Conservation (phyloP, 1,284 basidiomycete genomes). For the Sphagnurus paluster region DNA sequence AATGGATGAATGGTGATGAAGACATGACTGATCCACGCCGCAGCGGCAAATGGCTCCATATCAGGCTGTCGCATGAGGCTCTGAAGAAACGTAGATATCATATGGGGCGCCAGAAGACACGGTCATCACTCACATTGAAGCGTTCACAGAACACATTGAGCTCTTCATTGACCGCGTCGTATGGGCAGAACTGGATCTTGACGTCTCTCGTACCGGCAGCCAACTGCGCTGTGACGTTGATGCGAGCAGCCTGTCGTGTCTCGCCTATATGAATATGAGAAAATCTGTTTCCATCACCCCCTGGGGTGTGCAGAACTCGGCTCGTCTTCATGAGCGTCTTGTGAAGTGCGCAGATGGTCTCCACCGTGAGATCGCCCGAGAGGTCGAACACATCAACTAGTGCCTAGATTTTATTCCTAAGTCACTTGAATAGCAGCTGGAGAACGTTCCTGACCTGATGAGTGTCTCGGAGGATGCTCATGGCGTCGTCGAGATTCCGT, state of each 20-base stretch:
- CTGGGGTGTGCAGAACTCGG: conserved; percentile 12
- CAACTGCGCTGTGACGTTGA: conserved; percentile 13
- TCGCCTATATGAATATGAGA: conserved; percentile 16
- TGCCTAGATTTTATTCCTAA: conserved; percentile 3
- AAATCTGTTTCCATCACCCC: not conserved
- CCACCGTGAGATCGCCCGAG: conserved; percentile 12
- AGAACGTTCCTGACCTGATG: conserved; percentile 13
- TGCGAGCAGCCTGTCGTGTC: conserved; percentile 14
- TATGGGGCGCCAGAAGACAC: no score
- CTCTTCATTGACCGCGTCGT: conserved; percentile 14
- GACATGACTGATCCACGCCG: conserved; percentile 20
- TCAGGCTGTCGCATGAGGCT: conserved; percentile 11
- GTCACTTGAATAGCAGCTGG: not conserved
- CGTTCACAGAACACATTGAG: conserved; percentile 17
- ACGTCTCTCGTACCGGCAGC: not conserved
- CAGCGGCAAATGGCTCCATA: conserved; percentile 18
- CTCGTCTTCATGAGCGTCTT: conserved; percentile 16
- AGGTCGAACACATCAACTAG: conserved; percentile 13
- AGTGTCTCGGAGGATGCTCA: conserved; percentile 17
- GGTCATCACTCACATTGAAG: conserved; percentile 16
- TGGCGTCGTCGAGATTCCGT: conserved; percentile 10
- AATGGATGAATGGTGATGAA: conserved; percentile 22
- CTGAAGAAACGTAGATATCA: conserved; percentile 1
- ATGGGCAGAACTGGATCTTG: conserved; percentile 20
- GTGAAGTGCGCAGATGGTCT: conserved; percentile 12